Evolutionary conservation across 345 rosid genomes (phyloP), one percentile per base, ranked within the genome.

Genomic region (Melaleuca alternifolia): DNA sequence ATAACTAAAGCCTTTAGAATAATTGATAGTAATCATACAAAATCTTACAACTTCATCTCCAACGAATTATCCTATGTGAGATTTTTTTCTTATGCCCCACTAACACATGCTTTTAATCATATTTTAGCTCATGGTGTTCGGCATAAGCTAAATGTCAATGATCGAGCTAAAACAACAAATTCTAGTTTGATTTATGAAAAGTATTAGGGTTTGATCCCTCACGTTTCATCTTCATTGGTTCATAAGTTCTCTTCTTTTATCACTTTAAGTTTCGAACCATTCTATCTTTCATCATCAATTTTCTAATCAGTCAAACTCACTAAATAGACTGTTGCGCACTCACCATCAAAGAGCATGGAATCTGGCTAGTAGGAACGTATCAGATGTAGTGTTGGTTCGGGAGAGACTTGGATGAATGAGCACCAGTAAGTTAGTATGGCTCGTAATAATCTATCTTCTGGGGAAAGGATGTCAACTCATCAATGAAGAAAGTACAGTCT

Each of bases 391-490:
- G 81, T 37, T 71, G 48, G 14, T 37, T 71, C 41, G 44, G 84
- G 84, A 48, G 65, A 76, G 84, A 86, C 87, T 85, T 88, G 89
- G 88, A 77, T 46, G 82, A 87, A 87, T 85, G 37, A 88, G 62
- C 86, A 87, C 87, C 90, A 92, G 41, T 41, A 41, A 41, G 85
- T 84, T 71, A n/a, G n/a, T n/a, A n/a, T n/a, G n/a, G n/a, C n/a
- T n/a, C n/a, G n/a, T n/a, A n/a, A n/a, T n/a, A n/a, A n/a, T n/a
- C n/a, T n/a, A n/a, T n/a, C n/a, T n/a, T n/a, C n/a, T n/a, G n/a
- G n/a, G n/a, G 62, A 85, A 85, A 37, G 44, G 54, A 48, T 71
- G 53, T 20, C 28, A 24, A 52, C 48, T 37, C 81, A 71, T 71
- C 81, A 21, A 71, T 37, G 81, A 71, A 71, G 48, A 37, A 48